A percentile compares a stretch with the other conserved stretches of the same genome.
Conservation (phyloP, 768 basidiomycete species). For the Astraeus odoratus region DNA sequence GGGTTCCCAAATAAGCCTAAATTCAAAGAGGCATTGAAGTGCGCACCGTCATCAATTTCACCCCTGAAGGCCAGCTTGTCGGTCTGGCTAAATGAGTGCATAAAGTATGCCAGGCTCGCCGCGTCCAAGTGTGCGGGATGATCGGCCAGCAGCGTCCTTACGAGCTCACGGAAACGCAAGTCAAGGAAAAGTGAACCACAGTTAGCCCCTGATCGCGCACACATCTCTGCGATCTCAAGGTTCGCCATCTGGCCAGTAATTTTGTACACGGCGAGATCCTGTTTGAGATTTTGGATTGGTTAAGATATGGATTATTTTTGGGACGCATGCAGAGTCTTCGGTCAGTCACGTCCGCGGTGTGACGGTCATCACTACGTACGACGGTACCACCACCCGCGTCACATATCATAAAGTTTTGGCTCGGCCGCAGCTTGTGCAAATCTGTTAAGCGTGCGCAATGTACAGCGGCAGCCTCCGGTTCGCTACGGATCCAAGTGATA, state of each 20-base stretch:
- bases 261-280: constrained; percentile 54
- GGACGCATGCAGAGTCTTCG: background rate
- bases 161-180: constrained; percentile 76
- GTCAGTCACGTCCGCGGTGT: background rate
- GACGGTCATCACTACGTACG: constrained; percentile 25
- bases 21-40: background rate
- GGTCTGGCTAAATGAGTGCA: constrained; percentile 84
- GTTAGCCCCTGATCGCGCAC: constrained; percentile 79
- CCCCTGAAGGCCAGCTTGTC: constrained; percentile 79
- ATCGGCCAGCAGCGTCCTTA: constrained; percentile 68
- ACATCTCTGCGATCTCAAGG: constrained; percentile 90
- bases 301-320: background rate
- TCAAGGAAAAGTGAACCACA: constrained; percentile 87
- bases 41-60: constrained; percentile 65
- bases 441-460: constrained; percentile 81
- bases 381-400: constrained; percentile 86
- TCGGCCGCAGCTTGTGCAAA: constrained; percentile 69
- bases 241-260: constrained; percentile 74
- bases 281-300: background rate
- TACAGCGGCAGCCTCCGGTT: constrained; percentile 84
- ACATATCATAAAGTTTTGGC: constrained; percentile 87
- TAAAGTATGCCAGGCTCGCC: constrained; percentile 79
- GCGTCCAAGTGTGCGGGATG: constrained; percentile 82
- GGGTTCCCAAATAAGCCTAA: background rate
- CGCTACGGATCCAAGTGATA: constrained; percentile 28